Evolutionary conservation across 305 asterid genomes (phyloP).

Genomic region (Fraxinus paxiana): DNA sequence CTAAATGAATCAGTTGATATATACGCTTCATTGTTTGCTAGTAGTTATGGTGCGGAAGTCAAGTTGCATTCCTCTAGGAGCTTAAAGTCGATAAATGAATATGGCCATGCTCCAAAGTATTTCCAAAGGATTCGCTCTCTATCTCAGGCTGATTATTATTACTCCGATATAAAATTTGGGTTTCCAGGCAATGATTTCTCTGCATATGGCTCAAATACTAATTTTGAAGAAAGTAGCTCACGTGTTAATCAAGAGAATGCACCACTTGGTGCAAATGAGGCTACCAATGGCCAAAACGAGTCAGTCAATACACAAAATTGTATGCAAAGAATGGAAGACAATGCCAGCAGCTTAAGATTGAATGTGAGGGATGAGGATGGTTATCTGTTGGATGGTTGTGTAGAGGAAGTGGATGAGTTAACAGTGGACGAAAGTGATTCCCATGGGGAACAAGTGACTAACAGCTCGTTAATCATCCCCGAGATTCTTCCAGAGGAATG

Average conservation of each 20-base stretch:
- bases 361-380: slow-evolving; percentile 5
- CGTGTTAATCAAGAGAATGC: slow-evolving; percentile 5
- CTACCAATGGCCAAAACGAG: background rate
- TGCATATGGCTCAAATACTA: slow-evolving; percentile 19
- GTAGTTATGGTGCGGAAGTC: slow-evolving; percentile 31
- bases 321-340: slow-evolving; percentile 19
- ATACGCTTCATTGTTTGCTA: slow-evolving; percentile 50
- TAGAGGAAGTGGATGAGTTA: slow-evolving; percentile 12
- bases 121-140: slow-evolving; percentile 50
- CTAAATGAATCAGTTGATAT: slow-evolving; percentile 55
- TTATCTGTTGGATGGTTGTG: slow-evolving; percentile 15
- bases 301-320: slow-evolving; percentile 1
- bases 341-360: slow-evolving; percentile 1
- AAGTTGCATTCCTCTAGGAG: slow-evolving; percentile 48
- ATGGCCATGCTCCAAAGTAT: slow-evolving; percentile 34
- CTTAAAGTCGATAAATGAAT: slow-evolving; percentile 50
- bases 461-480: background rate
- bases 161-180: slow-evolving; percentile 27
- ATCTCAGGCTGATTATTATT: slow-evolving; percentile 44
- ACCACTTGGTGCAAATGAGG: background rate
- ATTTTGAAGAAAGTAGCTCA: slow-evolving; percentile 22
- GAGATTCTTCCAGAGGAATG: slow-evolving; percentile 17
- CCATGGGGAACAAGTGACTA: slow-evolving; percentile 16
- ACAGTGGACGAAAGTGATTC: slow-evolving; percentile 4
- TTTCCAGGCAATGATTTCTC: slow-evolving; percentile 27